phyloP scores from a whole-genome alignment of 306 rosid genomes.

The Medicago truncatula region DNA sequence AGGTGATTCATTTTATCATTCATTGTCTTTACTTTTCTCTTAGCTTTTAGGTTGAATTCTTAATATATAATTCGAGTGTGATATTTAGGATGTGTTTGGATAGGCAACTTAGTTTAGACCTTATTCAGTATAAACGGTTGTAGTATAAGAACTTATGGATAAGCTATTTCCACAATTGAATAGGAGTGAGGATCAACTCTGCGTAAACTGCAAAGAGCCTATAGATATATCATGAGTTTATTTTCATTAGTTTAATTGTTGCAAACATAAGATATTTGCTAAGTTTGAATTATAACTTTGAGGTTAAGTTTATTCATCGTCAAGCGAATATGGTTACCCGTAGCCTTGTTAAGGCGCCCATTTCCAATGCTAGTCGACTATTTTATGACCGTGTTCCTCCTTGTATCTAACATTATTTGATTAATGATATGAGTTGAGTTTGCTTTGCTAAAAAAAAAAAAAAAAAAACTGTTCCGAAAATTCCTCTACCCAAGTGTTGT shows the following conservation, averaged over 20 bases:
- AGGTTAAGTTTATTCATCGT: too few species aligned
- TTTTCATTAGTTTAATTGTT: background rate
- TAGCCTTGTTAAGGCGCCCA: too few species aligned
- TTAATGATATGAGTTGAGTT: too few species aligned
- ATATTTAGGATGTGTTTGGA: background rate
- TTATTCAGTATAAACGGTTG: background rate
- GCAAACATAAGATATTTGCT: too few species aligned
- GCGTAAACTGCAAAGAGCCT: background rate
- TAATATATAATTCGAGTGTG: conserved; percentile 2
- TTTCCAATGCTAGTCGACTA: too few species aligned
- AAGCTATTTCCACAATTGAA: background rate
- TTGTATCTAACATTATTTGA: too few species aligned
- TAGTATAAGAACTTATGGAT: background rate
- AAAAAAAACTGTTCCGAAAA: background rate
- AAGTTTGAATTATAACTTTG: too few species aligned
- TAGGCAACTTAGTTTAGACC: background rate
- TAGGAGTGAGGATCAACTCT: background rate
- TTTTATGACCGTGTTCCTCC: too few species aligned
- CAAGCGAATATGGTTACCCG: too few species aligned
- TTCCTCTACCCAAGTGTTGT: background rate
- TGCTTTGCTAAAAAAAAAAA: background rate
- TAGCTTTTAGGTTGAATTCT: background rate
- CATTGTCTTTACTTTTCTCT: background rate
- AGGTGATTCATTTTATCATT: conserved; percentile 65
- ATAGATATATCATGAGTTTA: background rate